Base-by-base conservation (phyloP, 2,329 filamentous ascomycete genomes). In the Xylaria sp. region DNA sequence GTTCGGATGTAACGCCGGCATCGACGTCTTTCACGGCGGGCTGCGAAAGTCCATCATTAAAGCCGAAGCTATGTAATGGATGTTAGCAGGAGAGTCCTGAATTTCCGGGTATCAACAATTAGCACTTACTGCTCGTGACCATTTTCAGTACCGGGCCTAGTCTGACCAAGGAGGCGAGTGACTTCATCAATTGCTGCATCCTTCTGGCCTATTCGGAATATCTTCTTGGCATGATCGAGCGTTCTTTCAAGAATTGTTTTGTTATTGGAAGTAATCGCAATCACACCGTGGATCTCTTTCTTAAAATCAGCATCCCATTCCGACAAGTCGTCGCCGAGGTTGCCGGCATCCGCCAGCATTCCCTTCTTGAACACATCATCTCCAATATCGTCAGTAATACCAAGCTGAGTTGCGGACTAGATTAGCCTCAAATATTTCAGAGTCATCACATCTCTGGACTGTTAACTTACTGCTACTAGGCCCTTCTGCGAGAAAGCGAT, bases 1-100 rank as follows among this genome's bases (percentile, higher is more conserved):
- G 68, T 25, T 68, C 69, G 2, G 66, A 68, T 23, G 23, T 65
- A 44, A 73, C 64, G 48, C 73, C 73, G 0, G 65, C 66, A 55
- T 68, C 67, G 32, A 83, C 73, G 7, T 75, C 79, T n/a, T 76
- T 61, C 8, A 83, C 70, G 2, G 76, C 76, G 2, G 83, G 83
- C 66, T 84, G 80, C 2, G 81, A 81, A 55, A 84, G 74, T 5
- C 80, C 81, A 69, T 85, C 82, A 25, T 78, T 68, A 68, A 81
- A 84, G 1, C 82, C 83, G 65, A 84, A 85, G 73, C 74, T 75
- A 9, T 15, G 56, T 23, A 15, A 34, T 0, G 37, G 4, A 13
- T 2, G 32, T 70, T 32, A 64, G 28, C 46, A 37, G 8, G 9
- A 13, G 12, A 28, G 13, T 56, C 25, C n/a, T 2, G 34, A 12